Evolutionary conservation across 1,284 basidiomycete genomes (phyloP).

Genomic region (Malassezia obtusa): DNA sequence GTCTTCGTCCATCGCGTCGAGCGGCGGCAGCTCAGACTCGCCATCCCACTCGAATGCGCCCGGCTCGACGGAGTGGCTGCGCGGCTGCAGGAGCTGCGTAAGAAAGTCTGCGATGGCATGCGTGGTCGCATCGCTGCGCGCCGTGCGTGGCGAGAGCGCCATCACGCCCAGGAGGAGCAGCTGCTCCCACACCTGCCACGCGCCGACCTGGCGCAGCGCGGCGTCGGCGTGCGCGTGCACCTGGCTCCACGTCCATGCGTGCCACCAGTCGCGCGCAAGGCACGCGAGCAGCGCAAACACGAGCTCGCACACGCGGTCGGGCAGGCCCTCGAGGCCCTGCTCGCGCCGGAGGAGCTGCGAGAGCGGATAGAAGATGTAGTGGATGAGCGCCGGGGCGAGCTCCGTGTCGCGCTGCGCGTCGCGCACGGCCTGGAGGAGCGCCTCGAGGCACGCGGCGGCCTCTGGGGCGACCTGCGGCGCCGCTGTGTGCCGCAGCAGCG

Average conservation of each 20-base stretch:
- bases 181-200: constrained; percentile 39
- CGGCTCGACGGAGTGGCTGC: neutral
- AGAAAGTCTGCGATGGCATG: constrained; percentile 22
- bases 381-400: constrained; percentile 26
- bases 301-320: constrained; percentile 22
- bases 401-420: neutral
- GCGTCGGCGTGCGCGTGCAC: neutral
- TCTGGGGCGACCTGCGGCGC: neutral
- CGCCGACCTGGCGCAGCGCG: constrained; percentile 5
- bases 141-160: constrained; percentile 6
- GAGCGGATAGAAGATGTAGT: constrained; percentile 42
- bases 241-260: constrained; percentile 18
- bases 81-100: constrained; percentile 21
- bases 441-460: neutral
- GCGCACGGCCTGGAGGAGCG: neutral
- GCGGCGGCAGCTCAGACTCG: constrained; percentile 28
- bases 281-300: constrained; percentile 20
- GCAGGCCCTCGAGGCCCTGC: constrained; percentile 19
- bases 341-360: constrained; percentile 32
- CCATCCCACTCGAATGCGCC: constrained; percentile 46
- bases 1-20: constrained; percentile 22
- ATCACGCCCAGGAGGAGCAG: constrained; percentile 33
- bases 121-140: constrained; percentile 21
- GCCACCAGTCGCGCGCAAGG: constrained; percentile 37
- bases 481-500: neutral